phyloP scores from a whole-genome alignment of 257 asterid species.

The Eustoma russellianum region DNA sequence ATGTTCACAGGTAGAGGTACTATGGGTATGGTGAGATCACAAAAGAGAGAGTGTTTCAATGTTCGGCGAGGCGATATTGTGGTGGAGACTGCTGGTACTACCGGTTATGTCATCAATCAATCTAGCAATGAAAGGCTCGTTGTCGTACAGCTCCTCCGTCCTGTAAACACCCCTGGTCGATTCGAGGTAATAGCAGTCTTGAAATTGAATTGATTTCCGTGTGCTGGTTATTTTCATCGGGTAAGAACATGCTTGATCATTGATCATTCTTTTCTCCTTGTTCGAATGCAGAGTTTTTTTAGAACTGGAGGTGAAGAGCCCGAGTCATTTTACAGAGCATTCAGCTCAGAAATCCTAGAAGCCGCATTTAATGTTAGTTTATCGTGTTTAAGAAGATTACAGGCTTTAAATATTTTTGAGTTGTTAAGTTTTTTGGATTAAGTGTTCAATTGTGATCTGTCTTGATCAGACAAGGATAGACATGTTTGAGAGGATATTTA shows the following conservation, averaged over 20 bases:
- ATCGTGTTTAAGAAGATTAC: no score
- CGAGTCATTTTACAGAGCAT: slow-evolving; percentile 36
- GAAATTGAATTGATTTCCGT: no score
- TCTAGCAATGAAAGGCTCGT: slow-evolving; percentile 33
- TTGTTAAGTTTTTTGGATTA: no score
- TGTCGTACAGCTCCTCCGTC: slow-evolving; percentile 37
- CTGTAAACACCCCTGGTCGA: slow-evolving; percentile 44
- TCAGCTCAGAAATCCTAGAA: slow-evolving; percentile 55
- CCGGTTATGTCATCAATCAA: slow-evolving; percentile 42
- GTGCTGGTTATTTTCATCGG: no score
- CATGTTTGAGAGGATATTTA: slow-evolving; percentile 27
- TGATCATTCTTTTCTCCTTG: not conserved
- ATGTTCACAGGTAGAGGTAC: slow-evolving; percentile 44
- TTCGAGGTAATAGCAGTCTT: slow-evolving; percentile 37
- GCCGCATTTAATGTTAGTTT: slow-evolving; percentile 46
- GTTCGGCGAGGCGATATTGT: slow-evolving; percentile 46
- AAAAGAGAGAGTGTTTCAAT: slow-evolving; percentile 44
- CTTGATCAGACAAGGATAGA: slow-evolving; percentile 28
- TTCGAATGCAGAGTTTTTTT: slow-evolving; percentile 31
- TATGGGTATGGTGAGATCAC: slow-evolving; percentile 21
- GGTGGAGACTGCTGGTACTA: slow-evolving; percentile 44
- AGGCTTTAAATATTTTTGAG: no score
- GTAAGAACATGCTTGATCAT: no score
- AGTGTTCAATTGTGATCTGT: not conserved
- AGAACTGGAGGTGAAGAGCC: slow-evolving; percentile 54